Conservation (phyloP, 116 monocot species). For the Phalaenopsis hybrid region DNA sequence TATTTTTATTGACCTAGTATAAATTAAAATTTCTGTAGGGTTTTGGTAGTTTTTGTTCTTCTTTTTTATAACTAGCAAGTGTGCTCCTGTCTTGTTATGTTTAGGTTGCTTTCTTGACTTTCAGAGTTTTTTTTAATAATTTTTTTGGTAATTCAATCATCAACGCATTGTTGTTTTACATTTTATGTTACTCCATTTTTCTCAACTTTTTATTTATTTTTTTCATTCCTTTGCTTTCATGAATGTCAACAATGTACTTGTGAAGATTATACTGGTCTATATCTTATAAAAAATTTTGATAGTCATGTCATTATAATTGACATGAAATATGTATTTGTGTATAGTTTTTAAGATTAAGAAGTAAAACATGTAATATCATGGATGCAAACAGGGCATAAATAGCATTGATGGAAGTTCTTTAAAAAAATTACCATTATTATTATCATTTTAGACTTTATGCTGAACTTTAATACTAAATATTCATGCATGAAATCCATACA, state of each 20-base stretch:
- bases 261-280: background rate
- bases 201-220: background rate
- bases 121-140: too few species aligned
- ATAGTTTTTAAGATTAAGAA: background rate
- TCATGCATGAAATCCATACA: background rate
- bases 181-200: background rate
- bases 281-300: background rate
- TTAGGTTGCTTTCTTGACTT: too few species aligned
- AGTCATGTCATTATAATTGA: background rate
- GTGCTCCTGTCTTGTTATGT: background rate
- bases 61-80: background rate
- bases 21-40: background rate
- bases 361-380: background rate
- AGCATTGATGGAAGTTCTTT: background rate
- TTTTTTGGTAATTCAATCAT: background rate
- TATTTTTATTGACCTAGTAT: too few species aligned
- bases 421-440: background rate
- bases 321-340: background rate
- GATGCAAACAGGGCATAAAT: background rate
- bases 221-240: background rate
- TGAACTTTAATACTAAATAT: background rate
- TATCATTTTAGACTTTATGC: background rate
- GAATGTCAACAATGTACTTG: background rate
- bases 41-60: background rate
- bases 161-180: background rate